Evolutionary conservation across 2,329 filamentous ascomycete genomes (phyloP).

Genomic region (Penicillium sp.): DNA sequence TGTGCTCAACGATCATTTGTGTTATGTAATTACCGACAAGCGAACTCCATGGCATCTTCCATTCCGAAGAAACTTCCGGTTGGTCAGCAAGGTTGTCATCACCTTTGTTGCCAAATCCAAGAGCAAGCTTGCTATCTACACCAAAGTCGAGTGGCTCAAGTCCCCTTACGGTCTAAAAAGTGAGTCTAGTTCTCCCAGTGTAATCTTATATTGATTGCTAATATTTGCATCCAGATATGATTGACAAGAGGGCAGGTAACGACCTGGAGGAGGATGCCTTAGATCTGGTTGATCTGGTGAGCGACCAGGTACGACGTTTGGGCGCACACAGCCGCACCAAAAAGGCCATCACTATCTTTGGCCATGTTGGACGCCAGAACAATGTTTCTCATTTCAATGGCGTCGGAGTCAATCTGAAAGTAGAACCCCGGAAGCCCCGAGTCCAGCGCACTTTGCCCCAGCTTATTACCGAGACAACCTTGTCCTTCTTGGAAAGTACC

Average conservation of each 20-base stretch:
- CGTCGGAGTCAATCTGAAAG: constrained; percentile 31
- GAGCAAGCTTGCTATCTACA: constrained; percentile 87
- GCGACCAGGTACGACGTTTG: constrained; percentile 49
- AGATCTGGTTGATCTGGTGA: constrained; percentile 51
- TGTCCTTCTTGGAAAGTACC: constrained; percentile 73
- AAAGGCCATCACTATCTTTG: constrained; percentile 50
- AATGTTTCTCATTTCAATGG: constrained; percentile 40
- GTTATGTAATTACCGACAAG: constrained; percentile 66
- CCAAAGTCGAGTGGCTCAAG: constrained; percentile 82
- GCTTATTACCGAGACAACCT: constrained; percentile 69
- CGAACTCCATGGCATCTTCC: constrained; percentile 81
- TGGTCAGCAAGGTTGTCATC: constrained; percentile 89
- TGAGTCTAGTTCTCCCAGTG: constrained; percentile 23
- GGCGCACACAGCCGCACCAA: constrained; percentile 49
- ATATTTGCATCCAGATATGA: constrained; percentile 40
- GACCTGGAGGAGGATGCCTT: constrained; percentile 58
- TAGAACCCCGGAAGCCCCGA: constrained; percentile 56
- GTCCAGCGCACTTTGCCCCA: constrained; percentile 62
- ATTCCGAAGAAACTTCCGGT: constrained; percentile 72
- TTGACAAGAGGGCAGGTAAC: constrained; percentile 68
- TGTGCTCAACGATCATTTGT: constrained; percentile 72
- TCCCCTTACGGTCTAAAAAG: constrained; percentile 54
- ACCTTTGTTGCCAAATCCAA: constrained; percentile 90
- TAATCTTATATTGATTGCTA: constrained; percentile 5
- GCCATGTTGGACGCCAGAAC: constrained; percentile 48